These are phyloP conservation scores for Suaeda aralocaspica DNA, from an alignment of 148 eudicot genomes.

Conservation along the genomic window DNA sequence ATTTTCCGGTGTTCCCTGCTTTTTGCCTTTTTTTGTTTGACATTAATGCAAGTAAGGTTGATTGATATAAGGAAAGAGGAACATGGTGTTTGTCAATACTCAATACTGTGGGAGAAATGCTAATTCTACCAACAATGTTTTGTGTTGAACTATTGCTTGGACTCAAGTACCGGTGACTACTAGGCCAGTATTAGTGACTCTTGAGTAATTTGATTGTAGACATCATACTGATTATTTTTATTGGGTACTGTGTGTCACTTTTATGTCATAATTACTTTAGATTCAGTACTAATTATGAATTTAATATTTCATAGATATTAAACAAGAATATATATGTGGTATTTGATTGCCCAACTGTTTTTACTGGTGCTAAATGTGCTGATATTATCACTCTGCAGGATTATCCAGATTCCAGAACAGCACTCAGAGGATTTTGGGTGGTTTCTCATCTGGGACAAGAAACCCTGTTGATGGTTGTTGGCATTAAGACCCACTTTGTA, in stretches of 20 bases:
- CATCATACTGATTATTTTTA: no score
- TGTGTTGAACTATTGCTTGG: not conserved
- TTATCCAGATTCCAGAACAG: conserved; percentile 68
- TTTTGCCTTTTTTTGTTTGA: no score
- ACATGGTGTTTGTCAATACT: no score
- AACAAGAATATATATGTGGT: not conserved
- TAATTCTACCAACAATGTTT: not conserved
- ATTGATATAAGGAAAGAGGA: no score
- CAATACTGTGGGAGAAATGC: no score
- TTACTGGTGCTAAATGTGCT: not conserved
- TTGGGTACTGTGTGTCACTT: no score
- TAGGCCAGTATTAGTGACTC: no score
- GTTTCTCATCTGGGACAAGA: conserved; percentile 75
- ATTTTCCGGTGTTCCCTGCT: not conserved
- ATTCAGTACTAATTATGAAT: not conserved
- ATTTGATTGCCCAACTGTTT: not conserved
- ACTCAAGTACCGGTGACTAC: no score
- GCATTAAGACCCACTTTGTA: conserved; percentile 79
- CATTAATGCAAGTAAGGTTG: not conserved
- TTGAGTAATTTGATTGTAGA: no score
- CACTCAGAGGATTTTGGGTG: conserved; percentile 73
- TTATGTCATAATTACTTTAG: not conserved
- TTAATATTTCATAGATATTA: not conserved
- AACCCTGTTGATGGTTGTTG: conserved; percentile 92
- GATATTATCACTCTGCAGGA: conserved; percentile 37